Conservation (phyloP, 1,139 yeast species). For the Hansenula lynferdii region DNA sequence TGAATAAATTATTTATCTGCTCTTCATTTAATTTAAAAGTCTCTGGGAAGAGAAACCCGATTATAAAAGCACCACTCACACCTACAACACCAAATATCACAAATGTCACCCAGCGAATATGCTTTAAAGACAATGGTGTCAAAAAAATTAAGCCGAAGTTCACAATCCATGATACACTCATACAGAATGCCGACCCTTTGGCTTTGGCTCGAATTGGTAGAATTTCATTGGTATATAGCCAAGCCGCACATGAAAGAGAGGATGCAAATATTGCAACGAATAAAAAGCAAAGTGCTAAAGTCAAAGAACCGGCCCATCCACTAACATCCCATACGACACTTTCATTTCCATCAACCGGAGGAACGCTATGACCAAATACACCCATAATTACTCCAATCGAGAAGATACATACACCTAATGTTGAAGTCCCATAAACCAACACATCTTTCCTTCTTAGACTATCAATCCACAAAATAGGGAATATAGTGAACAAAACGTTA, state of each 20-base stretch:
- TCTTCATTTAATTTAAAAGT: constrained; percentile 29
- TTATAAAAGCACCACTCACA: constrained; percentile 27
- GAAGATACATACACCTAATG: constrained; percentile 35
- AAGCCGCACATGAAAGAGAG: constrained; percentile 42
- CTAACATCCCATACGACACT: constrained; percentile 30
- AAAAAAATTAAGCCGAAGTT: constrained; percentile 37
- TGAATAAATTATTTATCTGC: constrained; percentile 18
- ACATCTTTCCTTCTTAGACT: constrained; percentile 43
- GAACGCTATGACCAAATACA: constrained; percentile 27
- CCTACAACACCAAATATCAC: constrained; percentile 35
- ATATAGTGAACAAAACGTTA: constrained; percentile 41
- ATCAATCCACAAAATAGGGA: constrained; percentile 37
- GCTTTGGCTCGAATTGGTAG: constrained; percentile 43
- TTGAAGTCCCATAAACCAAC: constrained; percentile 38
- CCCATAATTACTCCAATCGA: constrained; percentile 34
- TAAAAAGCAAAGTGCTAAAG: constrained; percentile 43
- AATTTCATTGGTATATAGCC: constrained; percentile 54
- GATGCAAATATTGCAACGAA: constrained; percentile 47
- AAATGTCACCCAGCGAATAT: constrained; percentile 40
- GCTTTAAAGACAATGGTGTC: constrained; percentile 38
- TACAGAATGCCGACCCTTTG: constrained; percentile 49
- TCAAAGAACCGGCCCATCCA: constrained; percentile 32
- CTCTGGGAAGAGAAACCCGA: constrained; percentile 38
- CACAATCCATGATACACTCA: constrained; percentile 48
- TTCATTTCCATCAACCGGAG: constrained; percentile 28